A percentile compares a stretch with the other conserved stretches of the same genome.
These are phyloP conservation scores for Uromyces viciae-fabae DNA, from an alignment of 1,284 basidiomycete species.

Conservation along the genomic window DNA sequence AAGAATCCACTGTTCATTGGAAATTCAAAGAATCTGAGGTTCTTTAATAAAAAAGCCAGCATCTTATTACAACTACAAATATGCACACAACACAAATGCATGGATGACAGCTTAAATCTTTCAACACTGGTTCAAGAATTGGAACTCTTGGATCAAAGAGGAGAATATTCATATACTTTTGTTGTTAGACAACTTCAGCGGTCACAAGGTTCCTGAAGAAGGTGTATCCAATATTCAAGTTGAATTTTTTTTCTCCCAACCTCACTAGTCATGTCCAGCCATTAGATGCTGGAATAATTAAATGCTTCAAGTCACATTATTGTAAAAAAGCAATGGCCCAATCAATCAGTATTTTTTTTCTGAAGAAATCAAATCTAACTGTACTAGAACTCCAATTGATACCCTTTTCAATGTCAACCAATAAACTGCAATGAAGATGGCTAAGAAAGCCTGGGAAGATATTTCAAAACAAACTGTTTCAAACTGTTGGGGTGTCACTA, in stretches of 20 bases:
- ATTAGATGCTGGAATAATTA: conserved; percentile 32
- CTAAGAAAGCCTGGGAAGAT: neutral
- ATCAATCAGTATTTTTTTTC: no score
- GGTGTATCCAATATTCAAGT: conserved; percentile 23
- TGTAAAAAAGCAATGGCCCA: no score
- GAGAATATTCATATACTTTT: neutral
- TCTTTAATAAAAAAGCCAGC: neutral
- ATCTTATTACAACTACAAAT: neutral
- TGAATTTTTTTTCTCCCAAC: conserved; percentile 32
- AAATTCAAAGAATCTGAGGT: neutral
- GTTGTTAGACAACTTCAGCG: conserved; percentile 35
- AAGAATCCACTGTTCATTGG: neutral
- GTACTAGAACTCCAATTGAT: neutral
- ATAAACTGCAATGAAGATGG: neutral
- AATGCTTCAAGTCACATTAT: conserved; percentile 22
- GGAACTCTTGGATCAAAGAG: no score
- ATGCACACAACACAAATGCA: neutral
- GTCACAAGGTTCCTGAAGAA: conserved; percentile 12
- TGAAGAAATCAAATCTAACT: neutral
- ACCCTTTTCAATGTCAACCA: neutral
- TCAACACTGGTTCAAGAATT: no score
- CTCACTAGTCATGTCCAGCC: conserved; percentile 33
- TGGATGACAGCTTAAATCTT: no score
- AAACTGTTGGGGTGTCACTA: conserved; percentile 3
- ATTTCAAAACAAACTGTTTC: neutral